Base-by-base conservation (phyloP, 2,329 filamentous ascomycete species). In the Pezicula radicicola region DNA sequence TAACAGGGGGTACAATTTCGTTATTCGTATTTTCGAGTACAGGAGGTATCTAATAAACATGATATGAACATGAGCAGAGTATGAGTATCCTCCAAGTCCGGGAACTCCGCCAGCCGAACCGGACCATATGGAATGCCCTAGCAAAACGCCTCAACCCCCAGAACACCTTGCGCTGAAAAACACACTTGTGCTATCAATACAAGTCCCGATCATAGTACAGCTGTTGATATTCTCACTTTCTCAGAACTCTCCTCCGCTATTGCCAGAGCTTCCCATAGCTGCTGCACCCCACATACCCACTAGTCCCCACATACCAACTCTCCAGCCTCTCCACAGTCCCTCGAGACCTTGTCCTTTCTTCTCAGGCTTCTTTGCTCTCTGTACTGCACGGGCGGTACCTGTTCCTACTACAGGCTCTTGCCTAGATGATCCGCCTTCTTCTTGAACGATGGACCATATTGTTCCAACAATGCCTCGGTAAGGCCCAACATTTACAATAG, bases 401-500 rank as follows among this genome's bases (percentile, higher is more conserved):
- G 47, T 48, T 27, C 19, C 42, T 30, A 15, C 19, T 19, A 28
- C 12, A 4, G 43, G 35, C 18, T 49, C 51, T 27, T 46, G 52
- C 16, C 28, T 36, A 21, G 51, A 41, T 18, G 53, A 47, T 16
- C 16, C 28, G 7, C 94, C 94, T 68, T 99, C 94, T 62, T 95
- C 89, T 35, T 86, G 80, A 1, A 89, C 79, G 55, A 99, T 94
- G 54, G 83, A 82, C 77, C 91, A 93, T 81, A 97, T 92, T 2
- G 93, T 97, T 3, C 91, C 89, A n/a, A 94, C 68, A 1, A 96
- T 78, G n/a, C 94, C 94, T 33, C 83, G 78, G 68, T 96, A 99
- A 4, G 82, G 82, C 2, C 91, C 92, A 0, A 89, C 78, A 2
- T 88, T 84, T 1, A 97, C 84, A 50, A 97, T 85, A 0, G 90